These are phyloP conservation scores for Verticillium dahliae DNA, from an alignment of 2,329 filamentous ascomycete species.

Conservation along the genomic window DNA sequence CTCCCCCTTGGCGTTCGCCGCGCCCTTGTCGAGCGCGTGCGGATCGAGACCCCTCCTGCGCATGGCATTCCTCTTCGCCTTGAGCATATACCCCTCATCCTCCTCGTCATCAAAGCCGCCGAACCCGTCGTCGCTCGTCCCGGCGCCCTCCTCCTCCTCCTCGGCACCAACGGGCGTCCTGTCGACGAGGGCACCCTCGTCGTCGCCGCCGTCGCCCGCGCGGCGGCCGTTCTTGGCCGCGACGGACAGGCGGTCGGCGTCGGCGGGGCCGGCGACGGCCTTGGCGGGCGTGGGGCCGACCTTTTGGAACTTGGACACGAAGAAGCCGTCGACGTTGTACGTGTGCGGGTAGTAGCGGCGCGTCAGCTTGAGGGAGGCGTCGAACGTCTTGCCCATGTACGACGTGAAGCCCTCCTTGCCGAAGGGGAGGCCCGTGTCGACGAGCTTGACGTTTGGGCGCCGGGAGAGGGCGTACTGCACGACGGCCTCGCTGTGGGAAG, in stretches of 20 bases:
- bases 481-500: conserved; percentile 64
- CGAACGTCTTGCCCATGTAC: conserved; percentile 88
- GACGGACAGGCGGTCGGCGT: conserved; percentile 18
- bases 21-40: conserved; percentile 35
- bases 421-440: conserved; percentile 84
- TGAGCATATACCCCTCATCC: conserved; percentile 65
- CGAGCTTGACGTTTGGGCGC: conserved; percentile 87
- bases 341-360: conserved; percentile 84
- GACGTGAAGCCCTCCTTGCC: conserved; percentile 88
- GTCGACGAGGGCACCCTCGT: conserved; percentile 46
- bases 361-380: conserved; percentile 75
- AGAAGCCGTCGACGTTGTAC: conserved; percentile 97
- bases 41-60: conserved; percentile 70
- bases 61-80: conserved; percentile 67
- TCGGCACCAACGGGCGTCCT: conserved; percentile 57
- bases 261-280: conserved; percentile 27
- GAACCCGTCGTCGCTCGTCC: conserved; percentile 44
- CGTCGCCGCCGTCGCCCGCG: conserved; percentile 19
- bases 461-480: conserved; percentile 90
- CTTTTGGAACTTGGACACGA: conserved; percentile 96
- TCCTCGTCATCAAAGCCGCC: conserved; percentile 70
- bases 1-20: conserved; percentile 4
- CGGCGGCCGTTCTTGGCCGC: conserved; percentile 11
- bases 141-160: conserved; percentile 34
- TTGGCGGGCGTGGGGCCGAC: conserved; percentile 66